A percentile compares a stretch with the other conserved stretches of the same genome.
These are phyloP conservation scores for Dichotomocladium elegans DNA, from an alignment of 371 early-diverging fungal genomes.

Conservation along the genomic window DNA sequence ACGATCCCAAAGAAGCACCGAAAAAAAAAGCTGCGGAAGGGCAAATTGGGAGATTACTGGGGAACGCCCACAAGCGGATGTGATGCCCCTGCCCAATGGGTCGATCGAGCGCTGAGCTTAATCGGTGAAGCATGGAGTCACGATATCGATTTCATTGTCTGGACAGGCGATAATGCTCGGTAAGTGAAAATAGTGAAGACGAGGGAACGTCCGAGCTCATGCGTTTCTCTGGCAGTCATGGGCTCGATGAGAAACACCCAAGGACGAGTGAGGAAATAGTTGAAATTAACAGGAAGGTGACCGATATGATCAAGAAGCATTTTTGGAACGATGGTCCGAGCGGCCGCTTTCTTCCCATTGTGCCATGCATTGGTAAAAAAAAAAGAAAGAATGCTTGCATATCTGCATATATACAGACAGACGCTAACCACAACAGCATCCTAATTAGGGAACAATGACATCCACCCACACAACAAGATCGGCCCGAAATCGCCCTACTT, in stretches of 20 bases:
- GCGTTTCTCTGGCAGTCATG: no score
- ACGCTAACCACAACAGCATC: no score
- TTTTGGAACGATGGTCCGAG: slow-evolving; percentile 5
- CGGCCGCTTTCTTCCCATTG: slow-evolving; percentile 33
- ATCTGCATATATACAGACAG: no score
- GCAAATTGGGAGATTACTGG: slow-evolving; percentile 37
- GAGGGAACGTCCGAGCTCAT: slow-evolving; percentile 7
- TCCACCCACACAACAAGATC: slow-evolving; percentile 64
- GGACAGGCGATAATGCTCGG: slow-evolving; percentile 78
- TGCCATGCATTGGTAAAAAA: slow-evolving; percentile 40
- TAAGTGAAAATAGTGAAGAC: slow-evolving; percentile 12
- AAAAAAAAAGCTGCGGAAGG: slow-evolving; percentile 16
- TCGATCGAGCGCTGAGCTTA: slow-evolving; percentile 63
- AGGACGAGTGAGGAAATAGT: slow-evolving; percentile 55
- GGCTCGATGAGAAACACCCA: slow-evolving; percentile 56
- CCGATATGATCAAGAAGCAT: slow-evolving; percentile 10
- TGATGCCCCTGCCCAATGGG: slow-evolving; percentile 59
- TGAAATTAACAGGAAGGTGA: slow-evolving; percentile 33
- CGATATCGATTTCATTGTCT: slow-evolving; percentile 68
- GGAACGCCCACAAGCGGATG: slow-evolving; percentile 64
- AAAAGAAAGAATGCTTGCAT: no score
- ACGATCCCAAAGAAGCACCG: slow-evolving; percentile 21
- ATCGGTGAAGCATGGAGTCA: slow-evolving; percentile 47
- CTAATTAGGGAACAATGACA: slow-evolving; percentile 70
- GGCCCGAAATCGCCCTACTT: not conserved